These are phyloP conservation scores for Calonectria pseudoreteaudii DNA, from an alignment of 2,329 filamentous ascomycete species.

Conservation along the genomic window DNA sequence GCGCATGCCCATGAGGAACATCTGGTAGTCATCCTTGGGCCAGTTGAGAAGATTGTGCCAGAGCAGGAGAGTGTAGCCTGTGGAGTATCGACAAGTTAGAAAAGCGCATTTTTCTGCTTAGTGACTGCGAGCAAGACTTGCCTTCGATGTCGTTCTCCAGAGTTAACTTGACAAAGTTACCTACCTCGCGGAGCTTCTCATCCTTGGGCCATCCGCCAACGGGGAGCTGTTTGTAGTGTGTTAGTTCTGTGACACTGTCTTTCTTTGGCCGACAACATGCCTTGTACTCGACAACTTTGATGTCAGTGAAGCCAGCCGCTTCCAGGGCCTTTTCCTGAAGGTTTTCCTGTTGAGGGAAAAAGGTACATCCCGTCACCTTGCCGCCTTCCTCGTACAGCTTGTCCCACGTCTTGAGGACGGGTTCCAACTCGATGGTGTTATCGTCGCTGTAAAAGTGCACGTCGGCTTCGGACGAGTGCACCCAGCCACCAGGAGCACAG, in stretches of 20 bases:
- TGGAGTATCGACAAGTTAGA: not conserved
- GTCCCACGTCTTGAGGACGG: conserved; percentile 15
- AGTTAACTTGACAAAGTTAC: conserved; percentile 28
- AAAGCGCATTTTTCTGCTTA: not conserved
- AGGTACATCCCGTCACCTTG: conserved; percentile 13
- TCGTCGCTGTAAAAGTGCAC: conserved; percentile 31
- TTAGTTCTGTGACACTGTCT: not conserved
- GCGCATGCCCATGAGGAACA: conserved; percentile 33
- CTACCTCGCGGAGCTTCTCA: conserved; percentile 26
- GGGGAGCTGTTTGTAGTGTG: conserved; percentile 13
- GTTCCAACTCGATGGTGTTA: conserved; percentile 23
- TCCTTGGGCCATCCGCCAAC: conserved; percentile 36
- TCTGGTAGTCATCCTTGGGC: conserved; percentile 36
- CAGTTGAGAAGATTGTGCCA: conserved; percentile 36
- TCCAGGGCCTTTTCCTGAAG: conserved; percentile 28
- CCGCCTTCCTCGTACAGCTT: conserved; percentile 33
- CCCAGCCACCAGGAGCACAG: conserved; percentile 34
- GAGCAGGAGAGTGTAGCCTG: conserved; percentile 23
- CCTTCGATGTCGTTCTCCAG: conserved; percentile 39
- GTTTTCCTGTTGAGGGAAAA: conserved; percentile 26
- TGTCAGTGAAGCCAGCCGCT: conserved; percentile 30
- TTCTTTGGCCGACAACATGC: not conserved
- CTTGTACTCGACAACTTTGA: conserved; percentile 36
- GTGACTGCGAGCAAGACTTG: not conserved
- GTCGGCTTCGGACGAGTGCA: conserved; percentile 34